Evolutionary conservation across 1,139 yeast species (phyloP).

Genomic region (Martiniozyma asiatica): DNA sequence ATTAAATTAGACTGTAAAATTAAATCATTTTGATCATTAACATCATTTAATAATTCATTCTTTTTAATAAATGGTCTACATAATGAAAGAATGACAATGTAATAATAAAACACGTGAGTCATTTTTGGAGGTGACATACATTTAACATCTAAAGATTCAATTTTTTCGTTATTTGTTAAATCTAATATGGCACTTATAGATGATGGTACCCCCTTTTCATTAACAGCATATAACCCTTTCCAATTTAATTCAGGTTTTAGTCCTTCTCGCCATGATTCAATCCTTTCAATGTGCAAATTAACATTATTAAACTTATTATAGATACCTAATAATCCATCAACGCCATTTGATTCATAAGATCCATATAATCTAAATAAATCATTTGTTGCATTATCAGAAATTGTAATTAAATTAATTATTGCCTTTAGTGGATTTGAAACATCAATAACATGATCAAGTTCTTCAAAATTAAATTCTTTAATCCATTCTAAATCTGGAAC

Average conservation of each 20-base stretch:
- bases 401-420: conserved; percentile 30
- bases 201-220: no score
- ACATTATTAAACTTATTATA: conserved; percentile 1
- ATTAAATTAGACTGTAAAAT: no score
- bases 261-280: conserved; percentile 6
- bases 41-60: not conserved
- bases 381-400: conserved; percentile 22
- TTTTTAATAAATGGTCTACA: conserved; percentile 42
- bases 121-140: conserved; percentile 36
- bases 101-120: conserved; percentile 46
- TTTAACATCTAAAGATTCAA: conserved; percentile 27
- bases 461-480: conserved; percentile 35
- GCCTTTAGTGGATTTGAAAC: conserved; percentile 17
- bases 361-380: conserved; percentile 5
- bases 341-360: not conserved
- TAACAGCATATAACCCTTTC: no score
- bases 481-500: conserved; percentile 41
- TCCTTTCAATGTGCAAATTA: not conserved
- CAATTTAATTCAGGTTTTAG: conserved; percentile 6
- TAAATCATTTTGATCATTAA: no score
- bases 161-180: conserved; percentile 26
- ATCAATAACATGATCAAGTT: conserved; percentile 31
- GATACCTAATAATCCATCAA: not conserved
- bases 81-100: conserved; percentile 41
- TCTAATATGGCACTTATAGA: no score